Conservation (phyloP, 345 rosid species). For the Noccaea bulbosa region DNA sequence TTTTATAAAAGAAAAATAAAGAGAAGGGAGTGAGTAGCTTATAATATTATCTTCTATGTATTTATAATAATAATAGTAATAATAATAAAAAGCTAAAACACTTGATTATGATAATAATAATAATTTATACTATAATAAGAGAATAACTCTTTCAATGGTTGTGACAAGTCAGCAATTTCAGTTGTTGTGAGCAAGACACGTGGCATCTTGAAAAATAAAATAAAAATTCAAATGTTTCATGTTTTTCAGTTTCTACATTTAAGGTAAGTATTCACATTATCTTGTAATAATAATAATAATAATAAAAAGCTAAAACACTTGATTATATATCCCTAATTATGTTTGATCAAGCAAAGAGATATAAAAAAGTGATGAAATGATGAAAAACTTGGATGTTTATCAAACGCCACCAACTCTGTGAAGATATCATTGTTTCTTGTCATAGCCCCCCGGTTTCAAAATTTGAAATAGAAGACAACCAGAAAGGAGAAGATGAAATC, state of each 20-base stretch:
- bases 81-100: neutral
- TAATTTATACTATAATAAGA: no score
- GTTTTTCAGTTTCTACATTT: no score
- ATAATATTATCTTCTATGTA: neutral
- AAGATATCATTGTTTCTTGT: constrained; percentile 36
- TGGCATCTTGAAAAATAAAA: no score
- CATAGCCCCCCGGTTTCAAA: constrained; percentile 28
- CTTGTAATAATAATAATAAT: no score
- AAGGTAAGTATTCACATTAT: no score
- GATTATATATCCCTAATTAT: neutral
- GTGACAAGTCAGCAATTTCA: no score
- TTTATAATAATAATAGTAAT: neutral
- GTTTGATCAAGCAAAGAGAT: neutral
- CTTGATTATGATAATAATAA: no score
- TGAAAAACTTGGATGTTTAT: constrained; percentile 19
- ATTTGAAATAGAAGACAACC: constrained; percentile 32
- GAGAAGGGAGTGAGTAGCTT: neutral
- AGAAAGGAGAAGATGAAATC: neutral
- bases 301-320: neutral
- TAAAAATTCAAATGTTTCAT: no score
- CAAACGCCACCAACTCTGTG: constrained; percentile 30
- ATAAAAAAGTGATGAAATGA: constrained; percentile 31
- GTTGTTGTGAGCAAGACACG: no score
- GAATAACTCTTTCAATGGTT: no score
- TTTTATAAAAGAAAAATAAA: no score